These are phyloP conservation scores for Dendrocalamus sinicus DNA, from an alignment of 176 grass and related monocot genomes.

Conservation along the genomic window DNA sequence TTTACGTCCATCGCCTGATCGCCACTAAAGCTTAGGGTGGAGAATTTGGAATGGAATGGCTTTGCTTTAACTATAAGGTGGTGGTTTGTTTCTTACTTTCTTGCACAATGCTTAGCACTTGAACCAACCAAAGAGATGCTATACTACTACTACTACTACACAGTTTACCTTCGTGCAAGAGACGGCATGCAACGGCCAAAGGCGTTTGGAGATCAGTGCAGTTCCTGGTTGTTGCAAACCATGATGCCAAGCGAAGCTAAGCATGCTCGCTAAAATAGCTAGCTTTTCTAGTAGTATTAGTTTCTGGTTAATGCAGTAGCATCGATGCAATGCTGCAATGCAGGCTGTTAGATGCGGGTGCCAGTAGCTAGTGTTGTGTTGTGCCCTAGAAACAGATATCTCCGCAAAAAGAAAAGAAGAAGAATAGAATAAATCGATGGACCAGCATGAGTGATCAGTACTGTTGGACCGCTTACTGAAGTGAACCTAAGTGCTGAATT, in stretches of 20 bases:
- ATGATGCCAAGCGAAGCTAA: not conserved
- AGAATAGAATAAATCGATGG: not conserved
- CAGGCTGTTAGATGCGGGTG: not conserved
- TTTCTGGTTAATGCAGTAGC: not conserved
- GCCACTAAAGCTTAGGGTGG: not conserved
- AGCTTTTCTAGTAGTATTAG: not conserved
- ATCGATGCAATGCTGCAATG: not conserved
- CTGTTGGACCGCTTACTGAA: constrained; percentile 23
- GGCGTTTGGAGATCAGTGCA: not conserved
- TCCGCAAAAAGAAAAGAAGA: not conserved
- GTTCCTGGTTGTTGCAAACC: not conserved
- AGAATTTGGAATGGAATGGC: constrained; percentile 10
- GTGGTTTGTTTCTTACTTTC: constrained; percentile 38
- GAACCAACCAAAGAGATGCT: constrained; percentile 25
- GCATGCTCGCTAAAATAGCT: not conserved
- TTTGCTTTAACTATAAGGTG: constrained; percentile 46
- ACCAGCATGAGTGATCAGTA: not conserved
- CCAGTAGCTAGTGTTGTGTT: not conserved
- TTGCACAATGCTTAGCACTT: constrained; percentile 38
- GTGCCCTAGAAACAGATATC: not conserved
- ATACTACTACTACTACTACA: not conserved
- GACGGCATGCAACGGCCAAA: constrained; percentile 26
- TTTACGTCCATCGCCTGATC: not conserved
- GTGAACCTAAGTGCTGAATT: not conserved
- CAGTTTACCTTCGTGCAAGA: constrained; percentile 12